Evolutionary conservation across 192 early-diverging fungal species (phyloP).

Genomic region (Coemansia sp.): DNA sequence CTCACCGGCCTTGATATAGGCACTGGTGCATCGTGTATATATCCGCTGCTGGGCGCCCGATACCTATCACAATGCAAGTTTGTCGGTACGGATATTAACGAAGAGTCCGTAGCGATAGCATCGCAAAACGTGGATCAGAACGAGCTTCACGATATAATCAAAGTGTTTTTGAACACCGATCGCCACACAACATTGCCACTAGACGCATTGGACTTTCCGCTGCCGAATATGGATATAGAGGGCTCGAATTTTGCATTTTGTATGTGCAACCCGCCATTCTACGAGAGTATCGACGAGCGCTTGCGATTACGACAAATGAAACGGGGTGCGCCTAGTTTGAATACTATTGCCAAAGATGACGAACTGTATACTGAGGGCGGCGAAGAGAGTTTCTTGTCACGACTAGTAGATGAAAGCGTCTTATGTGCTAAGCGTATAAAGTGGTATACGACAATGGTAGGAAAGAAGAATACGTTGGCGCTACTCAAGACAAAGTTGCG

Average conservation of each 20-base stretch:
- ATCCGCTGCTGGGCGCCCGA: conserved; percentile 77
- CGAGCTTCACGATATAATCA: conserved; percentile 60
- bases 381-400: conserved; percentile 70
- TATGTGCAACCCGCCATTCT: conserved; percentile 97
- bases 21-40: conserved; percentile 90
- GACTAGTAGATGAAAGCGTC: conserved; percentile 72
- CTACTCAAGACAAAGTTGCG: conserved; percentile 10
- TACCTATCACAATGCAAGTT: conserved; percentile 66
- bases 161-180: conserved; percentile 54
- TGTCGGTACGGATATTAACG: conserved; percentile 77
- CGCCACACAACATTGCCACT: conserved; percentile 21
- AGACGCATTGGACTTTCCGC: conserved; percentile 18
- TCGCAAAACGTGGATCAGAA: conserved; percentile 68
- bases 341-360: conserved; percentile 60
- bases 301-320: conserved; percentile 59
- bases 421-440: conserved; percentile 38
- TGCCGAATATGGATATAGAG: conserved; percentile 17
- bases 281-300: conserved; percentile 63
- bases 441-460: conserved; percentile 87
- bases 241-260: conserved; percentile 61
- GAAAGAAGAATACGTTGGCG: conserved; percentile 60
- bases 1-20: conserved; percentile 57
- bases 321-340: conserved; percentile 50
- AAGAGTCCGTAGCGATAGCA: conserved; percentile 65
- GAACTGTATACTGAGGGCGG: conserved; percentile 87